Evolutionary conservation across 2,329 filamentous ascomycete species (phyloP).

Genomic region (Aspergillus sp.): DNA sequence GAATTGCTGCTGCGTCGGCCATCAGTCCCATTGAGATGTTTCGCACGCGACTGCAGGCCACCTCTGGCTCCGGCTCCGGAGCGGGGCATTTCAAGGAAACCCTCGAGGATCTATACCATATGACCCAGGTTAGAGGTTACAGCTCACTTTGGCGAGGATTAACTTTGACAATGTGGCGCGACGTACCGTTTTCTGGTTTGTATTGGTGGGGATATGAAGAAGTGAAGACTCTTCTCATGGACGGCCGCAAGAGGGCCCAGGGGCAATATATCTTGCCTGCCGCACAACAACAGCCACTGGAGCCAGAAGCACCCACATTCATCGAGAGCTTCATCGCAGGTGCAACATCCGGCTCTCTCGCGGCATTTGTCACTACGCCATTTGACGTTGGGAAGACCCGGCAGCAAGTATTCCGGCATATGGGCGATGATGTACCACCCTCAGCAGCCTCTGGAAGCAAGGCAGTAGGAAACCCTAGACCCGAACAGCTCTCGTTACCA

Average conservation of each 20-base stretch:
- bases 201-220: constrained; percentile 99
- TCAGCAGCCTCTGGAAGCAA: constrained; percentile 9
- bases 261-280: constrained; percentile 9
- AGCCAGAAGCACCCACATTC: constrained; percentile 71
- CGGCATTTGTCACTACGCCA: constrained; percentile 82
- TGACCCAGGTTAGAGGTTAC: constrained; percentile 73
- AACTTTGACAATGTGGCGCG: constrained; percentile 86
- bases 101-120: constrained; percentile 64
- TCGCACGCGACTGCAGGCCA: constrained; percentile 82
- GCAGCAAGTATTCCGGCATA: constrained; percentile 72
- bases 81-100: constrained; percentile 73
- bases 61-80: constrained; percentile 38
- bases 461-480: constrained; percentile 27
- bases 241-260: constrained; percentile 51
- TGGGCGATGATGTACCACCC: constrained; percentile 30
- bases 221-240: constrained; percentile 64
- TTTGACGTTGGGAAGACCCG: constrained; percentile 98
- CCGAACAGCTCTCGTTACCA: constrained; percentile 72
- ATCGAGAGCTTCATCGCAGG: constrained; percentile 85
- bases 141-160: constrained; percentile 83
- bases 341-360: constrained; percentile 72
- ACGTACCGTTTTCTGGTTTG: constrained; percentile 92
- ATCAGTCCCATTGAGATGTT: constrained; percentile 94
- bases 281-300: constrained; percentile 47
- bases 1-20: constrained; percentile 70